Evolutionary conservation across 257 asterid species (phyloP).

Genomic region (Scutellaria minor): DNA sequence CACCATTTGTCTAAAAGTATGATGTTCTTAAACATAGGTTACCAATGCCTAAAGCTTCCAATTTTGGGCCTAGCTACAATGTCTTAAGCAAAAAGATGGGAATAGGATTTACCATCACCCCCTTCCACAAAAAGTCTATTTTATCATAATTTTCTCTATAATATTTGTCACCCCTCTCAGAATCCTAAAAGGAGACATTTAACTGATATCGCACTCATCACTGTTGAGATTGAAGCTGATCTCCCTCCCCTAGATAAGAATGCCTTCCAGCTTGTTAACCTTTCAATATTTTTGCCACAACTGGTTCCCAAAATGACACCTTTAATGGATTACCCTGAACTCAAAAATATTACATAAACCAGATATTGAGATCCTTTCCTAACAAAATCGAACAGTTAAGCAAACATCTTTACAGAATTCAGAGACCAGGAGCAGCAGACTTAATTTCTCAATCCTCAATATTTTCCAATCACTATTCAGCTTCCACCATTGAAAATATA

Average conservation of each 20-base stretch:
- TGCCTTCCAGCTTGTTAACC: neutral
- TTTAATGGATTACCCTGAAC: neutral
- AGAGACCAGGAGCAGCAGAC: slow-evolving; percentile 14
- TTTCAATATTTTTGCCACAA: neutral
- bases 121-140: neutral
- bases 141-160: neutral
- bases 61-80: neutral
- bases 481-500: neutral
- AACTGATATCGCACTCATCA: neutral
- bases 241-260: neutral
- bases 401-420: neutral
- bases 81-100: neutral
- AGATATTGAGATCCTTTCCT: slow-evolving; percentile 3
- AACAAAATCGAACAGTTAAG: slow-evolving; percentile 1
- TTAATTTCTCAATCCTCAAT: slow-evolving; percentile 1
- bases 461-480: neutral
- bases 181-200: neutral
- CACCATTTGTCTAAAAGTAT: neutral
- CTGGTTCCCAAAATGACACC: neutral
- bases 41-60: neutral
- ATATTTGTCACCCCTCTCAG: neutral
- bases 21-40: neutral
- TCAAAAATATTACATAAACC: neutral
- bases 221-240: neutral
- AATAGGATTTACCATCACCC: slow-evolving; percentile 5